Evolutionary conservation across 768 basidiomycete species (phyloP), one percentile per base, ranked within the genome.

Genomic region (Amyloporia xantha): DNA sequence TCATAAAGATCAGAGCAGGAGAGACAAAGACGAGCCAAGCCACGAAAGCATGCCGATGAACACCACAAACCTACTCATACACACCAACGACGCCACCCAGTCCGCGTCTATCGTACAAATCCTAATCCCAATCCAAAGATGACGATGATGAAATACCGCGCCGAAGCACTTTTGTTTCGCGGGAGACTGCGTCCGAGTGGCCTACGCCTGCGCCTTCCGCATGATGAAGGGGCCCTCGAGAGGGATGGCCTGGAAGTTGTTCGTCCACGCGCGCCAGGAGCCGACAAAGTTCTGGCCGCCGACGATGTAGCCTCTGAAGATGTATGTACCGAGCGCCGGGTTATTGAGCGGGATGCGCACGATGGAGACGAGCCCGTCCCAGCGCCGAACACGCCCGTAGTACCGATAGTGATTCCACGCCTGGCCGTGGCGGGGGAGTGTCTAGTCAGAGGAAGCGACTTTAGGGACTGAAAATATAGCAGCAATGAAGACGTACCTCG

Each of bases 241-340:
- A 10, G 81, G 81, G 9, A 67, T 57, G 4, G 70, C 60, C 2
- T 71, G 67, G 38, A 77, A 75, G 49, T 60, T 68, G 46, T 60
- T 62, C 33, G 72, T 74, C 56, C 69, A 67, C 40, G 64, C 64
- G 25, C 86, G 71, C 87, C 86, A 88, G 49, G 79, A 81, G 4
- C 87, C 87, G 13, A 85, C 83, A 52, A 88, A 76, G 49, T 75
- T 84, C 49, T 75, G 65, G 7, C 75, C 77, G 0, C 78, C 84
- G 5, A 82, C 74, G 41, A 90, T 53, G 59, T 87, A 89, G 4
- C 87, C 87, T 26, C 79, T 84, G 55, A 88, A 81, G 36, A 88
- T 71, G 4, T 40, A 50, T 21, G 52, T 48, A 44, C 57, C 54
- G 35, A 49, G 47, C 5, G 24, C 44, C 5, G 50, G 51, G 17